These are phyloP conservation scores for Hura crepitans DNA, from an alignment of 441 rosid species.

Conservation along the genomic window DNA sequence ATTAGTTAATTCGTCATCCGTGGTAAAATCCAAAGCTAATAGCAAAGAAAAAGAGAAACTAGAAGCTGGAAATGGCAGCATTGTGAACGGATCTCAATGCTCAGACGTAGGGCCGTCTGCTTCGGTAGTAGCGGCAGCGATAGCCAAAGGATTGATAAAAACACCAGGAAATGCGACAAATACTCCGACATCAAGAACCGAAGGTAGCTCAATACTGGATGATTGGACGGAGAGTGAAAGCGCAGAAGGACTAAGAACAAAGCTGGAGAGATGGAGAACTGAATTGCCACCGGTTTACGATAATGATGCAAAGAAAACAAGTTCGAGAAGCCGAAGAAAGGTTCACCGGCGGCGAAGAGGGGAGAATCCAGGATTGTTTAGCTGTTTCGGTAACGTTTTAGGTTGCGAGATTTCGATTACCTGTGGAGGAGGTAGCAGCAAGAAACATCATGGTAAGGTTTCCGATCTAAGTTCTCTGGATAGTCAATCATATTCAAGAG, in stretches of 20 bases:
- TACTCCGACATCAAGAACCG: constrained; percentile 22
- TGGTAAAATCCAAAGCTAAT: neutral
- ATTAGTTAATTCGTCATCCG: constrained; percentile 9
- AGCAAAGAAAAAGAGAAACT: neutral
- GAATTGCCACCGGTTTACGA: constrained; percentile 42
- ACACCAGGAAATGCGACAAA: constrained; percentile 32
- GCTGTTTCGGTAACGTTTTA: constrained; percentile 69
- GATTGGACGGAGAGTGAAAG: constrained; percentile 44
- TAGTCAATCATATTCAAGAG: constrained; percentile 25
- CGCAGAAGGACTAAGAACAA: constrained; percentile 53
- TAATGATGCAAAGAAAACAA: constrained; percentile 12
- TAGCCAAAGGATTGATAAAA: constrained; percentile 67
- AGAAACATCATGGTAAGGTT: constrained; percentile 37
- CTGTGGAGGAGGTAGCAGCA: constrained; percentile 54
- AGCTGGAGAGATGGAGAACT: constrained; percentile 69
- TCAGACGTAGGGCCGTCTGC: constrained; percentile 90
- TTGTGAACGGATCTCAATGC: constrained; percentile 62
- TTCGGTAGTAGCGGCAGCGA: constrained; percentile 89
- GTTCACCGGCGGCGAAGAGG: constrained; percentile 27
- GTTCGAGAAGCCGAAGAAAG: constrained; percentile 21
- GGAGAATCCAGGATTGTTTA: constrained; percentile 50
- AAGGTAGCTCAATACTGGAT: constrained; percentile 45
- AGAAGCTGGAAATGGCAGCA: constrained; percentile 38
- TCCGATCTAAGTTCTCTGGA: constrained; percentile 49
- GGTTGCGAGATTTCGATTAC: constrained; percentile 79